A percentile compares a stretch with the other conserved stretches of the same genome.
Conservation (phyloP, 177 flowering plant genomes). For the Vitis hybrid region DNA sequence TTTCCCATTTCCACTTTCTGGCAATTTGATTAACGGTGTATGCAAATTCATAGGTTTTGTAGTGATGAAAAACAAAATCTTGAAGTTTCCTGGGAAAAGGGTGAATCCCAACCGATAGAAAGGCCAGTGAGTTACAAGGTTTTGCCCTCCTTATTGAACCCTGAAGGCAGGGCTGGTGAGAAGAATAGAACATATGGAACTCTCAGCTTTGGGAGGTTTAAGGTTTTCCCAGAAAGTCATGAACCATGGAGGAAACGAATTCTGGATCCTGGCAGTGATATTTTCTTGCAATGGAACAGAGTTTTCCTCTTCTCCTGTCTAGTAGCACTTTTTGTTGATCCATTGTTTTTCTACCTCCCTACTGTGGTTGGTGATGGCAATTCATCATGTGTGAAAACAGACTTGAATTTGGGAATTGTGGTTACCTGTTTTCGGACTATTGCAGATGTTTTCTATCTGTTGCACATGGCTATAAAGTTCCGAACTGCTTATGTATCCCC, state of each 20-base stretch:
- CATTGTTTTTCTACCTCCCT: slow-evolving; percentile 49
- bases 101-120: slow-evolving; percentile 6
- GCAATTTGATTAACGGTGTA: slow-evolving; percentile 9
- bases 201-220: slow-evolving; percentile 23
- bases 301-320: slow-evolving; percentile 55
- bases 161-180: slow-evolving; percentile 8
- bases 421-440: slow-evolving; percentile 72
- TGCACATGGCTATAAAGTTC: slow-evolving; percentile 74
- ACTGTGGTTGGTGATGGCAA: slow-evolving; percentile 13
- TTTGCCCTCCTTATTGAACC: slow-evolving; percentile 18
- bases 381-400: slow-evolving; percentile 54
- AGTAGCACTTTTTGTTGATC: slow-evolving; percentile 55
- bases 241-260: slow-evolving; percentile 24
- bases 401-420: slow-evolving; percentile 57
- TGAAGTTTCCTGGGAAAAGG: slow-evolving; percentile 2
- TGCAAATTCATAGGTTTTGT: slow-evolving; percentile 20
- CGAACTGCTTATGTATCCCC: slow-evolving; percentile 88
- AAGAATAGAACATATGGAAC: background rate
- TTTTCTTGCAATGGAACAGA: slow-evolving; percentile 48
- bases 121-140: slow-evolving; percentile 22
- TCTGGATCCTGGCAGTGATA: slow-evolving; percentile 57
- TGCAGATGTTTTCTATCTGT: slow-evolving; percentile 75
- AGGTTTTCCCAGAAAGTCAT: slow-evolving; percentile 31
- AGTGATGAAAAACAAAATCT: slow-evolving; percentile 16
- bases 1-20: background rate